phyloP scores from a whole-genome alignment of 257 asterid genomes.

The Scutellaria barbata region DNA sequence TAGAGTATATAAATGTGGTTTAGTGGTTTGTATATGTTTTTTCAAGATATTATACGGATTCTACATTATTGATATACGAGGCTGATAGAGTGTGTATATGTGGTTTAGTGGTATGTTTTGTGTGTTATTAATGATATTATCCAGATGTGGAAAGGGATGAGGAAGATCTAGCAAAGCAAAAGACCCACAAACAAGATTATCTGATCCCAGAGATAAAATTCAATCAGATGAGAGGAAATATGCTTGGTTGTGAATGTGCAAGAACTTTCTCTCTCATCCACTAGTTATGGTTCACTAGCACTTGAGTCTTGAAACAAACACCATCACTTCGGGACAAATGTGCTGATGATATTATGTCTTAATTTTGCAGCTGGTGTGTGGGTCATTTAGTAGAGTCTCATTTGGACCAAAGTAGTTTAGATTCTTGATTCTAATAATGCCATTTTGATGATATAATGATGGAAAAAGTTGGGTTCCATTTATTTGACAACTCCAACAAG shows the following conservation, averaged over 20 bases:
- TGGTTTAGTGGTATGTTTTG: background rate
- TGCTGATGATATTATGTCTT: constrained; percentile 28
- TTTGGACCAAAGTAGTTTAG: constrained; percentile 3
- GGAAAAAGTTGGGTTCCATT: background rate
- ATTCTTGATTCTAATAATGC: constrained; percentile 27
- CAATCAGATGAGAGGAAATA: constrained; percentile 40
- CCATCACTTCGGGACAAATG: constrained; percentile 28
- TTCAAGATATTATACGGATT: too few species aligned
- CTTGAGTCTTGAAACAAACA: constrained; percentile 28
- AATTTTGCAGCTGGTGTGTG: constrained; percentile 29
- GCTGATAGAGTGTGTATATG: background rate
- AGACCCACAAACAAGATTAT: constrained; percentile 57
- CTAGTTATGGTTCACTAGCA: constrained; percentile 37
- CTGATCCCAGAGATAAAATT: constrained; percentile 53
- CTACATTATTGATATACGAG: background rate
- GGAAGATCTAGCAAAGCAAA: constrained; percentile 44
- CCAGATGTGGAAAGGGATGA: constrained; percentile 52
- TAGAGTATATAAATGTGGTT: too few species aligned
- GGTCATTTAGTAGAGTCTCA: constrained; percentile 5
- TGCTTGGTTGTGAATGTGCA: constrained; percentile 55
- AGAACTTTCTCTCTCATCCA: constrained; percentile 46
- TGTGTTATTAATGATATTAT: too few species aligned
- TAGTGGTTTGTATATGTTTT: too few species aligned
- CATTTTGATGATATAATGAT: background rate
- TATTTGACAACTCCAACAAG: too few species aligned